phyloP scores from a whole-genome alignment of 768 basidiomycete genomes.

The Pisolithus albus region DNA sequence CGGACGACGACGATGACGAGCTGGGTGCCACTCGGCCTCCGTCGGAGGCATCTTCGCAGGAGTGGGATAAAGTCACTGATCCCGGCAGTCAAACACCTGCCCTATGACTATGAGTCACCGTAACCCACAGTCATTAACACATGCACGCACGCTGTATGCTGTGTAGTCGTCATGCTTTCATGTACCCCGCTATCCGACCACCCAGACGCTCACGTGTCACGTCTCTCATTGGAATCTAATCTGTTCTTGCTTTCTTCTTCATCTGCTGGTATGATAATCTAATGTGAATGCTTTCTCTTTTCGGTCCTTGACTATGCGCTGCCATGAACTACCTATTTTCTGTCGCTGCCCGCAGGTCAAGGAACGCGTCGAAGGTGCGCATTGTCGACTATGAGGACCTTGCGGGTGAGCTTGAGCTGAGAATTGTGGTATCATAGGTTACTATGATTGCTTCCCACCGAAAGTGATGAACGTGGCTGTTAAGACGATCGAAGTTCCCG shows the following conservation, averaged over 20 bases:
- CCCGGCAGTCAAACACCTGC: constrained; percentile 52
- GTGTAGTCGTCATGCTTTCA: constrained; percentile 22
- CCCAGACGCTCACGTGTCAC: constrained; percentile 8
- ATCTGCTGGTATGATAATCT: constrained; percentile 37
- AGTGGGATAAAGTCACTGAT: constrained; percentile 85
- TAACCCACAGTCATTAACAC: constrained; percentile 19
- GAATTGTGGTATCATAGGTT: constrained; percentile 42
- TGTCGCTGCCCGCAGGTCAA: constrained; percentile 44
- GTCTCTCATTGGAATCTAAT: constrained; percentile 9
- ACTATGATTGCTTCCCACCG: constrained; percentile 73
- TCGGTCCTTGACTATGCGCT: constrained; percentile 10
- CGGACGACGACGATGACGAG: constrained; percentile 46
- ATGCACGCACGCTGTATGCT: constrained; percentile 23
- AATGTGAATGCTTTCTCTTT: constrained; percentile 48
- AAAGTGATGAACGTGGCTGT: constrained; percentile 64
- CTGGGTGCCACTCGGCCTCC: constrained; percentile 66
- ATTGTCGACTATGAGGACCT: constrained; percentile 6
- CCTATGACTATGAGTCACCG: constrained; percentile 27
- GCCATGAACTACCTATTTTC: constrained; percentile 12
- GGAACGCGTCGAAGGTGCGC: constrained; percentile 71
- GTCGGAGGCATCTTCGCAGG: constrained; percentile 83
- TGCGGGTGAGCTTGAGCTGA: constrained; percentile 10
- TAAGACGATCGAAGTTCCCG: constrained; percentile 28
- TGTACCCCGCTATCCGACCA: constrained; percentile 15
- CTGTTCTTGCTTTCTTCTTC: constrained; percentile 12